Percentiles rank a stretch among this genome's conserved stretches.
Conservation (phyloP, 768 basidiomycete genomes). For the Panaeolus cyanescens region DNA sequence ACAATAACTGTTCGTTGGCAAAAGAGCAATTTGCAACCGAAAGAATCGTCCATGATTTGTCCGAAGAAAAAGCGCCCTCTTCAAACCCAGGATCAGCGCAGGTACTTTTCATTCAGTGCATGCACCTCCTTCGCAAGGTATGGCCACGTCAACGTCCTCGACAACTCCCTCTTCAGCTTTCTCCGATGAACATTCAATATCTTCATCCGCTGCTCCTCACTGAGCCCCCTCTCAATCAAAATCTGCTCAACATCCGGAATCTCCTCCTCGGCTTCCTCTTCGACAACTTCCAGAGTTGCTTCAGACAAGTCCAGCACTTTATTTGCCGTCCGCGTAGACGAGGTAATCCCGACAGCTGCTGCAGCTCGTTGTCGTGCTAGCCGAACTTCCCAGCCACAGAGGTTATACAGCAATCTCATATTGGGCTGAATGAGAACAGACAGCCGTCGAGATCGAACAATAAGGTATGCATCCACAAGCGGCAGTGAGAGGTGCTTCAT, state of each 20-base stretch:
- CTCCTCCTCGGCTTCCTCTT: constrained; percentile 8
- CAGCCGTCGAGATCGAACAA: constrained; percentile 87
- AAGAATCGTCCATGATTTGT: not conserved
- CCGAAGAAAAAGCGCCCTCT: not conserved
- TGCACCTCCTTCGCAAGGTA: constrained; percentile 86
- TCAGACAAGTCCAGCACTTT: not conserved
- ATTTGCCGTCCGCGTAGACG: not conserved
- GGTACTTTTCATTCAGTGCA: constrained; percentile 83
- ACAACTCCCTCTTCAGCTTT: constrained; percentile 58
- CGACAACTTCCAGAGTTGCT: not conserved
- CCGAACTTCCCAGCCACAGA: constrained; percentile 93
- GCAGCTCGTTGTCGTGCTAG: constrained; percentile 77
- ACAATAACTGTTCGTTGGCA: not conserved
- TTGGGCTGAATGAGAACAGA: constrained; percentile 95
- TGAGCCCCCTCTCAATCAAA: constrained; percentile 11
- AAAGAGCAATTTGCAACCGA: not conserved
- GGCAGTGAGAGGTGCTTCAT: constrained; percentile 89
- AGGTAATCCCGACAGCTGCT: not conserved
- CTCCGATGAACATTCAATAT: not conserved
- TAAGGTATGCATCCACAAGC: constrained; percentile 91
- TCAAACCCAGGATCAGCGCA: constrained; percentile 32
- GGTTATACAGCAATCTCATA: constrained; percentile 92
- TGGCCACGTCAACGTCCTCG: constrained; percentile 78
- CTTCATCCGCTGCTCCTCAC: constrained; percentile 35
- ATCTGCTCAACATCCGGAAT: not conserved